Percentiles rank a stretch among this genome's conserved stretches.
Evolutionary conservation across 345 rosid species (phyloP).

Genomic region (Hibiscus mutabilis): DNA sequence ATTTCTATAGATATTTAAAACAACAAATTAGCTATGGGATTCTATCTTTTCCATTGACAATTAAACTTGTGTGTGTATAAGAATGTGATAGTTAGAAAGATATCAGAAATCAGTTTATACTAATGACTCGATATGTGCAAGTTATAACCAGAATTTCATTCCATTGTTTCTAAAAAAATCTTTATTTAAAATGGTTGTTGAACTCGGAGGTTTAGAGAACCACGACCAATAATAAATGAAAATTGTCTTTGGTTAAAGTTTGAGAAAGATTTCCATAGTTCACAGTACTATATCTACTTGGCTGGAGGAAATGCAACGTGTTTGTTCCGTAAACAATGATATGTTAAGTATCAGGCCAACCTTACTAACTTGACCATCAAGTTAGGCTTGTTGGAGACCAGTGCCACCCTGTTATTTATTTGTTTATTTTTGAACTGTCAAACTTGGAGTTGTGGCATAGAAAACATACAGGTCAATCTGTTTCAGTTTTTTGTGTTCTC

Average conservation of each 20-base stretch:
- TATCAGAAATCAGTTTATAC: background rate
- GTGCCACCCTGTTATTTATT: background rate
- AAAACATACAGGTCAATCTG: background rate
- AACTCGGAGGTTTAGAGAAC: background rate
- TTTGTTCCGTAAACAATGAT: background rate
- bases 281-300: background rate
- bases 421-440: background rate
- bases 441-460: conserved; percentile 5
- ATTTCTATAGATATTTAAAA: background rate
- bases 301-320: background rate
- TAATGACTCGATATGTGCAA: background rate
- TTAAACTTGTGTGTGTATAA: background rate
- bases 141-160: background rate
- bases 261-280: background rate
- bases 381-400: background rate
- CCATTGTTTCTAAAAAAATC: background rate
- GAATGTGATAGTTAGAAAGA: conserved; percentile 1
- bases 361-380: background rate
- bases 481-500: background rate
- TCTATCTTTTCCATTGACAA: background rate
- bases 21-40: background rate
- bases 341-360: background rate
- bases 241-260: background rate
- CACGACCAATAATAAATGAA: background rate
- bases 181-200: conserved; percentile 3